Conservation (phyloP, 441 rosid species). For the Mallotus repandus region DNA sequence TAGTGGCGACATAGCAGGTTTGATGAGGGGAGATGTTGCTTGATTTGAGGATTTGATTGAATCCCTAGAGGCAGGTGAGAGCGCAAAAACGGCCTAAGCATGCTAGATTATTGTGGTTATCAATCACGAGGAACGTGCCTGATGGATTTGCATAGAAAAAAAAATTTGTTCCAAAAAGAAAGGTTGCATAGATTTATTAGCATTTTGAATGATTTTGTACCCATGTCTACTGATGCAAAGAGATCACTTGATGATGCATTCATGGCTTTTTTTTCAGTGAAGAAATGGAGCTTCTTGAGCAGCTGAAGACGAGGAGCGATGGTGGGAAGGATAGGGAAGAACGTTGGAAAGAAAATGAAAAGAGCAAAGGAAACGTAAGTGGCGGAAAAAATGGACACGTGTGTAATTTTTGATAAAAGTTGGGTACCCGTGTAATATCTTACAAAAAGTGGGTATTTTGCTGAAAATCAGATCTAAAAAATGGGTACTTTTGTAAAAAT, state of each 20-base stretch:
- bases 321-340: not conserved
- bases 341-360: too few relatives aligned
- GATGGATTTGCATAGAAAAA: constrained; percentile 40
- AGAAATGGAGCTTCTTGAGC: not conserved
- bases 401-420: too few relatives aligned
- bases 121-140: constrained; percentile 50
- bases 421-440: too few relatives aligned
- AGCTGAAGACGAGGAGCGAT: not conserved
- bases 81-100: constrained; percentile 51
- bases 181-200: constrained; percentile 27
- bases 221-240: constrained; percentile 68
- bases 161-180: too few relatives aligned
- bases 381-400: too few relatives aligned
- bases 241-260: constrained; percentile 26
- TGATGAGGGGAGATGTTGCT: constrained; percentile 26
- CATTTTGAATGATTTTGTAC: constrained; percentile 68
- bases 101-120: constrained; percentile 42
- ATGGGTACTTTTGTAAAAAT: too few relatives aligned
- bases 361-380: too few relatives aligned
- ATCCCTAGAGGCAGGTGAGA: constrained; percentile 38
- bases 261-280: not conserved
- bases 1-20: constrained; percentile 62
- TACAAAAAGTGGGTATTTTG: too few relatives aligned
- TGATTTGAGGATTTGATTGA: constrained; percentile 39
- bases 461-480: too few relatives aligned